Conservation (phyloP, 1,284 basidiomycete genomes). For the Papiliotrema nemorosa region DNA sequence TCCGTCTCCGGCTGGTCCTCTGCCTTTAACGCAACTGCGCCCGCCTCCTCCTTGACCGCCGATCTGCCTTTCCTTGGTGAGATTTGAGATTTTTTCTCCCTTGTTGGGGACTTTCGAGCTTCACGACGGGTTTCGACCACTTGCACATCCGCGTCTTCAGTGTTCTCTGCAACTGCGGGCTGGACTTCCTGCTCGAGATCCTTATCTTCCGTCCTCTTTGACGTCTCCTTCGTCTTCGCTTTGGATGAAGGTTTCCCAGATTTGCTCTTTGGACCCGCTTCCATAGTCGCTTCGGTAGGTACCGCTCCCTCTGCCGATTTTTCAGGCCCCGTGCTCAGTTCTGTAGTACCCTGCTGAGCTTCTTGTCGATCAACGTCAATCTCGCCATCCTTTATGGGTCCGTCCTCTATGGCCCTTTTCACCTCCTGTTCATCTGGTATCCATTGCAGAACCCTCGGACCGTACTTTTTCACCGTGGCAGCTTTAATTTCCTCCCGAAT, state of each 20-base stretch:
- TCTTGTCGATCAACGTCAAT: too few relatives aligned
- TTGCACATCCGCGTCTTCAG: too few relatives aligned
- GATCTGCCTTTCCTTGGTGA: too few relatives aligned
- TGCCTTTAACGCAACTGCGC: too few relatives aligned
- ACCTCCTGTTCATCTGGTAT: conserved; percentile 32
- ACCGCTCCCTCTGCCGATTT: background rate
- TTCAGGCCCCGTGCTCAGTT: background rate
- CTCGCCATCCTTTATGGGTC: conserved; percentile 10
- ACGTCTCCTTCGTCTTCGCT: background rate
- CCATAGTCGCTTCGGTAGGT: background rate
- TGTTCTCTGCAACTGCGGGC: too few relatives aligned
- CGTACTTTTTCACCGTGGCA: conserved; percentile 36
- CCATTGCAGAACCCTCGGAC: conserved; percentile 42
- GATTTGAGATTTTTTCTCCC: too few relatives aligned
- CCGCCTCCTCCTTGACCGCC: too few relatives aligned
- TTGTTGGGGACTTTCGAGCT: too few relatives aligned
- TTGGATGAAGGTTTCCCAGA: background rate
- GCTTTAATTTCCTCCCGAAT: conserved; percentile 52
- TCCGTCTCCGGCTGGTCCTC: too few relatives aligned
- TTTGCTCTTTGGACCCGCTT: too few relatives aligned
- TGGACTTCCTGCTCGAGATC: background rate
- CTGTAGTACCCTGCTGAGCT: too few relatives aligned
- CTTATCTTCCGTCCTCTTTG: background rate
- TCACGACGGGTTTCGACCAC: too few relatives aligned
- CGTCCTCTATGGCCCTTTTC: conserved; percentile 25